These are phyloP conservation scores for Tympanopsis confertula DNA, from an alignment of 2,329 filamentous ascomycete species.

Conservation along the genomic window DNA sequence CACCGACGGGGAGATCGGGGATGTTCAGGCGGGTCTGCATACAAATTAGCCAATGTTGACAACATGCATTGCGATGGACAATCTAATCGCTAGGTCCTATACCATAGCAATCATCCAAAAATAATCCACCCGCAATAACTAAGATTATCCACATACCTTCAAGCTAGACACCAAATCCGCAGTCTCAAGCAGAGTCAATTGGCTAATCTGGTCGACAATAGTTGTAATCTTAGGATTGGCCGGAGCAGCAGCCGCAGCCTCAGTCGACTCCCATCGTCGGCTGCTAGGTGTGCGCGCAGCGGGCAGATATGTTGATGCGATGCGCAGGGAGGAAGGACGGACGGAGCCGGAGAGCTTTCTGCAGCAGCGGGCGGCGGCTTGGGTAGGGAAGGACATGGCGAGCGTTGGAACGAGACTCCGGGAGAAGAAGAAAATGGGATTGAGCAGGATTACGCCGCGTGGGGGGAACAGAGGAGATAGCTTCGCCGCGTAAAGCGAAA, in stretches of 20 bases:
- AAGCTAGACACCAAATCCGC: slow-evolving; percentile 87
- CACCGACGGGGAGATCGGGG: slow-evolving; percentile 89
- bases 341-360: slow-evolving; percentile 1
- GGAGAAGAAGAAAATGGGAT: not conserved
- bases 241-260: slow-evolving; percentile 30
- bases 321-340: not conserved
- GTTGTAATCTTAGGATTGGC: slow-evolving; percentile 80
- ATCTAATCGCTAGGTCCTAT: too few relatives aligned
- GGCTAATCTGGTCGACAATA: slow-evolving; percentile 97
- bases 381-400: not conserved
- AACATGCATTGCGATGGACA: too few relatives aligned
- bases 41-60: not conserved
- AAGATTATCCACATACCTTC: too few relatives aligned
- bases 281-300: not conserved
- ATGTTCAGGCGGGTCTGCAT: slow-evolving; percentile 83
- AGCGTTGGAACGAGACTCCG: not conserved
- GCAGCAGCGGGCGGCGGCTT: slow-evolving; percentile 1
- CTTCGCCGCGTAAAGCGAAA: too few relatives aligned
- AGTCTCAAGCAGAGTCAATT: slow-evolving; percentile 94
- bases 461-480: too few relatives aligned
- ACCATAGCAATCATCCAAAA: too few relatives aligned
- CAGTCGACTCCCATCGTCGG: not conserved
- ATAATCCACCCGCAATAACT: too few relatives aligned
- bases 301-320: not conserved
- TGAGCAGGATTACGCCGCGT: too few relatives aligned